These are phyloP conservation scores for Nepenthes gracilis DNA, from an alignment of 148 eudicot species.

Conservation along the genomic window DNA sequence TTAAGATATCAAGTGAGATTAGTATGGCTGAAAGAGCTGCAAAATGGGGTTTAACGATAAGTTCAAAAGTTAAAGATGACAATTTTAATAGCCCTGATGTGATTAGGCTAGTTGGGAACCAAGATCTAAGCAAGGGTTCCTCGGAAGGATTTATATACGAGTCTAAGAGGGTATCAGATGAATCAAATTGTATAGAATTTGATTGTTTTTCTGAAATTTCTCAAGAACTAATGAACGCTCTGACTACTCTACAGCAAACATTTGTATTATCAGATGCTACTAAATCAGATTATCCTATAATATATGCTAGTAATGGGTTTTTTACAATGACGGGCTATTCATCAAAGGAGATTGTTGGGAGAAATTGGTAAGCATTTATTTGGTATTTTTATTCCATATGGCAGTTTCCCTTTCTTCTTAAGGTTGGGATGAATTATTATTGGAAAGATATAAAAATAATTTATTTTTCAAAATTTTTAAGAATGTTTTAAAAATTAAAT, in stretches of 20 bases:
- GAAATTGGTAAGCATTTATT: slow-evolving; percentile 56
- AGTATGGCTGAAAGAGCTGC: slow-evolving; percentile 48
- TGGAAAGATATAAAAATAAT: neutral
- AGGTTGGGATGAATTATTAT: neutral
- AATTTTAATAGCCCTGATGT: neutral
- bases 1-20: slow-evolving; percentile 8
- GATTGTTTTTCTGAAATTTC: slow-evolving; percentile 52
- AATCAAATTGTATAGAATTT: slow-evolving; percentile 10
- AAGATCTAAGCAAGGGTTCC: slow-evolving; percentile 19
- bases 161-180: slow-evolving; percentile 38
- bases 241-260: slow-evolving; percentile 76
- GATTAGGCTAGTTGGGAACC: slow-evolving; percentile 18
- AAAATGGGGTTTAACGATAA: slow-evolving; percentile 51
- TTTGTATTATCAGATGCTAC: slow-evolving; percentile 98
- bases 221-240: slow-evolving; percentile 81
- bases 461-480: neutral
- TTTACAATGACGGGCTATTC: slow-evolving; percentile 92
- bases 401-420: neutral
- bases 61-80: slow-evolving; percentile 1
- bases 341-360: slow-evolving; percentile 70
- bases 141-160: slow-evolving; percentile 17
- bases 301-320: slow-evolving; percentile 94
- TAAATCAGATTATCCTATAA: slow-evolving; percentile 78
- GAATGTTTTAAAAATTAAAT: no score
- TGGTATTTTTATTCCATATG: neutral